A percentile compares a stretch with the other conserved stretches of the same genome.
phyloP scores from a whole-genome alignment of 441 rosid species.

The Erodium texanum region DNA sequence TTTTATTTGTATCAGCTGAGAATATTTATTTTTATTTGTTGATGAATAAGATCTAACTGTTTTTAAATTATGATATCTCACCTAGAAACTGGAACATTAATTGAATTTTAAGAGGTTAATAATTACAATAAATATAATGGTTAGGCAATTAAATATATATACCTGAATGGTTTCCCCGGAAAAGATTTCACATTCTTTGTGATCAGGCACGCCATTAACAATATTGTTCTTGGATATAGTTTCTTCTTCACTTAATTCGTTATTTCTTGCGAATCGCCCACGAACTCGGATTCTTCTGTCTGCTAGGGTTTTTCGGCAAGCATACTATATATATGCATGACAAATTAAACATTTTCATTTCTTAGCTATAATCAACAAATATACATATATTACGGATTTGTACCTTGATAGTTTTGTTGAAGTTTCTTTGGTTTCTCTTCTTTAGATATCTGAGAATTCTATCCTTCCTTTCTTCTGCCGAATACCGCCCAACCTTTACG shows the following conservation, averaged over 20 bases:
- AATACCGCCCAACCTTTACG: conserved; percentile 2
- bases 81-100: too few relatives aligned
- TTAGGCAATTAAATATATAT: too few relatives aligned
- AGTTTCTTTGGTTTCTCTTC: conserved; percentile 24
- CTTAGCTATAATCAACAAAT: too few relatives aligned
- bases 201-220: neutral
- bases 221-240: neutral
- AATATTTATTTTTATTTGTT: too few relatives aligned
- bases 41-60: too few relatives aligned
- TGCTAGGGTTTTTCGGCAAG: conserved; percentile 21
- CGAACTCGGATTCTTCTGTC: conserved; percentile 22
- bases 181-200: neutral
- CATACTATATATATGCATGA: conserved; percentile 14
- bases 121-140: too few relatives aligned
- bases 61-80: too few relatives aligned
- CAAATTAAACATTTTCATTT: neutral
- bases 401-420: conserved; percentile 25
- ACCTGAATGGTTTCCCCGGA: neutral
- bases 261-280: conserved; percentile 25
- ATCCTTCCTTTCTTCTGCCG: conserved; percentile 22
- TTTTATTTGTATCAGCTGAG: too few relatives aligned
- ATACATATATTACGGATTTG: too few relatives aligned
- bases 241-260: conserved; percentile 7
- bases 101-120: too few relatives aligned
- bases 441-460: conserved; percentile 21